Evolutionary conservation across 441 rosid genomes (phyloP), one percentile per base, ranked within the genome.

Genomic region (Metrosideros polymorpha): DNA sequence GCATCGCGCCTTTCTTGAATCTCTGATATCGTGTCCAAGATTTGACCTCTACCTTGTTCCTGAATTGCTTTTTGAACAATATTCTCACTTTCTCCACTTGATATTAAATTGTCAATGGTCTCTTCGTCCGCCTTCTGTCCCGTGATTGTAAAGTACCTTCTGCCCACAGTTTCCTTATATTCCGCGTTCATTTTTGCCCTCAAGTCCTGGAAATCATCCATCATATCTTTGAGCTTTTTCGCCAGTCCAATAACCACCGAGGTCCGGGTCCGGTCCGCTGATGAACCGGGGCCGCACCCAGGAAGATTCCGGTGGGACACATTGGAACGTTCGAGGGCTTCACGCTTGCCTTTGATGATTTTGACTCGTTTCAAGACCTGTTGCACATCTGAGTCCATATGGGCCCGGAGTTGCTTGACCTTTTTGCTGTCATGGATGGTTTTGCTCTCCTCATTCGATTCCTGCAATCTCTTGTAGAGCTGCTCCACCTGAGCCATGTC

Each of bases 1-100:
- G 97, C 96, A 84, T 95, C 98, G 6, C 93, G 98, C 82, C 99
- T 92, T 86, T 98, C 99, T 54, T 96, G 98, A n/a, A 98, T 98
- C 87, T 96, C 99, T 0, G 96, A 94, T 88, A 95, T 92, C 0
- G 97, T 95, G 52, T 98, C 99, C 66, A 94, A 59, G 75, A 96
- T 95, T 76, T 94, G 94, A 56, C 98, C 98, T 84, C 97, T 94
- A 9, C 99, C 98, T 85, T 95, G 98, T 59, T 96, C 98, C 87
- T 96, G 98, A n/a, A 96, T 96, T 8, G 99, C 99, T 90, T 93
- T 96, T 51, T 95, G 98, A 85, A 98, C 88, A 86, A 98, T 94
- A 76, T 92, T 94, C 82, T 95, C 98, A 66, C 99, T 95, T 87
- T 98, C 97, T 30, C 99, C 99, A 30, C 98, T 98, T 2, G 91